Evolutionary conservation across 768 basidiomycete genomes (phyloP), one percentile per base, ranked within the genome.

Genomic region (Tylopilus rubrobrunneus): DNA sequence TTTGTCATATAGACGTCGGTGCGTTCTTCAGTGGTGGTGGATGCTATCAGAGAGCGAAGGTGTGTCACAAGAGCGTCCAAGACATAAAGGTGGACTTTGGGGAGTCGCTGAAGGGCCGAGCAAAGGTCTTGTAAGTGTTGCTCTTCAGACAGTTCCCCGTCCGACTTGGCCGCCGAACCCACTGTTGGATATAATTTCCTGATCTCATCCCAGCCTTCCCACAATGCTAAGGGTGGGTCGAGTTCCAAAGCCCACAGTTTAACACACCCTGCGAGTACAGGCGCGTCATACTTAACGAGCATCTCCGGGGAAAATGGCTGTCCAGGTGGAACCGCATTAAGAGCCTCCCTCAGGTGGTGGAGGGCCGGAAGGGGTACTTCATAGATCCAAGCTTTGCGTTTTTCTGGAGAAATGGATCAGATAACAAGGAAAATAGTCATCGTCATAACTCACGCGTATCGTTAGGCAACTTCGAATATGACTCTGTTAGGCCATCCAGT

Each of bases 221-320:
- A 96, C 45, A 89, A 73, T 17, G 83, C 80, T 11, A 97, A 68
- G 27, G 96, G 93, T 8, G 92, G 90, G 64, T 92, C 85, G 27
- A 98, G 79, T 68, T 98, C 95, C n/a, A 97, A 76, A 23, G 86
- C 67, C 90, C 92, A 98, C 14, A 98, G 73, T 72, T 95, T 98
- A 64, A 95, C 71, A 14, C 84, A 77, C 51, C 86, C 85, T 2
- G 95, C 94, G 29, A 96, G 80, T 19, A 96, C 84, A 15, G 95
- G 92, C 0, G 87, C 78, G 62, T 98, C 92, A 66, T 88, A 92
- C 58, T 84, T 84, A 27, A 77, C 76, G 15, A 90, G 73, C 58
- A 89, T 81, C 21, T 85, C 76, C 11, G 71, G 58, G 7, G 80
- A 71, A 29, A 83, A 74, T 42, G 77, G 73, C 29, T 76, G 69